phyloP scores from a whole-genome alignment of 164 flowering plant species.

The Paratinospora sagittata region DNA sequence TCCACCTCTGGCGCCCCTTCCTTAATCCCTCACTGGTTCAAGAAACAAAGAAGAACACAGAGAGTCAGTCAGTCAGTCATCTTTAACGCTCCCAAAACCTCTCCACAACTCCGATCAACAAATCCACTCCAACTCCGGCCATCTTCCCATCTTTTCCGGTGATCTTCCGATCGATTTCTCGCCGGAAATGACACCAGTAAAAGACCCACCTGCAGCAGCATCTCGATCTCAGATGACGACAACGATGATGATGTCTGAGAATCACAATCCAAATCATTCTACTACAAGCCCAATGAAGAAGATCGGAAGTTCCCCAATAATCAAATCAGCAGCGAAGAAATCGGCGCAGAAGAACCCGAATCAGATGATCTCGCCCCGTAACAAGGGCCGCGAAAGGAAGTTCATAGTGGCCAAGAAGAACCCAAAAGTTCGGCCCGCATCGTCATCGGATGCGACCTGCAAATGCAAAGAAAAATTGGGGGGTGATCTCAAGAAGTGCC shows the following conservation, averaged over 20 bases:
- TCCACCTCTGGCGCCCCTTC: not conserved
- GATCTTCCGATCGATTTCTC: constrained; percentile 21
- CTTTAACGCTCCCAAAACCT: constrained; percentile 1
- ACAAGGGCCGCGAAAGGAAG: constrained; percentile 61
- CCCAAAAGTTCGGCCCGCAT: constrained; percentile 9
- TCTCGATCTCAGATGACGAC: constrained; percentile 18
- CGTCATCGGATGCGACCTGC: constrained; percentile 23
- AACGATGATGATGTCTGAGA: constrained; percentile 46
- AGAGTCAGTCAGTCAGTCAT: not conserved
- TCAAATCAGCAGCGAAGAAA: constrained; percentile 50
- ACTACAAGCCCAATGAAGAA: constrained; percentile 26
- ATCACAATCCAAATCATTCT: constrained; percentile 49
- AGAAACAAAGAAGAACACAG: not conserved
- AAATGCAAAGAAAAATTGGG: constrained; percentile 40
- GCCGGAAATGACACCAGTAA: constrained; percentile 40
- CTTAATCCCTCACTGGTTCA: not conserved
- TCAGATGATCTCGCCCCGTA: constrained; percentile 33
- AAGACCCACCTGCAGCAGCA: constrained; percentile 24
- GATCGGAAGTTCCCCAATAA: constrained; percentile 27
- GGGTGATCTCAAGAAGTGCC: constrained; percentile 41
- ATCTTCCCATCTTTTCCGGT: constrained; percentile 7
- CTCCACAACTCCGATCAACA: not conserved
- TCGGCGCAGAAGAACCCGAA: constrained; percentile 30
- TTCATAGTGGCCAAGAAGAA: constrained; percentile 80
- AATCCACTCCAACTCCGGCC: not conserved